These are phyloP conservation scores for Postia placenta DNA, from an alignment of 768 basidiomycete genomes.

Conservation along the genomic window DNA sequence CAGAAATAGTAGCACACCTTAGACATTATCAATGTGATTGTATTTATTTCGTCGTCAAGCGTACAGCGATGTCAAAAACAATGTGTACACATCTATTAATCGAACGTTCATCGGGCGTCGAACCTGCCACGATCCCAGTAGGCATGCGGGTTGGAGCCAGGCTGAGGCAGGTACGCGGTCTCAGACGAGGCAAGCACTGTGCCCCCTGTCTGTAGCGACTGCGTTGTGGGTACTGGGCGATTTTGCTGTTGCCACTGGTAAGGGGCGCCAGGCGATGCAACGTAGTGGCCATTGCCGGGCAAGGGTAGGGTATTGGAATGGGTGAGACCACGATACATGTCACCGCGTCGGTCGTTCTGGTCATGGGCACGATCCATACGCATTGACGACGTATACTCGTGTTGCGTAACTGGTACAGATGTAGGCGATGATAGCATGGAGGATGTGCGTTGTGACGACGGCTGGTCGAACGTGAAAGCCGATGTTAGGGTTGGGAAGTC, in stretches of 20 bases:
- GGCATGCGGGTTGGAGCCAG: too few relatives aligned
- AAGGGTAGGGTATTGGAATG: conserved; percentile 20
- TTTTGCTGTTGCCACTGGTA: conserved; percentile 17
- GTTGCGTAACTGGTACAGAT: conserved; percentile 20
- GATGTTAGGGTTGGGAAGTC: conserved; percentile 50
- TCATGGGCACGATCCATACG: conserved; percentile 16
- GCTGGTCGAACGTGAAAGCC: conserved; percentile 46
- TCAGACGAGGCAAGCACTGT: too few relatives aligned
- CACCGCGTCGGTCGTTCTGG: conserved; percentile 18
- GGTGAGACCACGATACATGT: conserved; percentile 16
- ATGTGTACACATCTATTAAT: too few relatives aligned
- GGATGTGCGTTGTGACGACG: conserved; percentile 26
- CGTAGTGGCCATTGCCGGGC: conserved; percentile 21
- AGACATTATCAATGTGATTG: too few relatives aligned
- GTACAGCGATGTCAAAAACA: too few relatives aligned
- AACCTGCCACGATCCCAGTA: too few relatives aligned
- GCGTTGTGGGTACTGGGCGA: conserved; percentile 13
- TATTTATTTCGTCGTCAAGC: too few relatives aligned
- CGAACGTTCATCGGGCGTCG: too few relatives aligned
- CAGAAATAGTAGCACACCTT: too few relatives aligned
- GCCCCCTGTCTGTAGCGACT: conserved; percentile 6
- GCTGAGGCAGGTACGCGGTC: too few relatives aligned
- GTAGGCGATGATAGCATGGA: conserved; percentile 29
- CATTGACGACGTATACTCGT: conserved; percentile 24
- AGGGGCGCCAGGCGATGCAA: not conserved